A percentile compares a stretch with the other conserved stretches of the same genome.
phyloP scores from a whole-genome alignment of 495 filamentous ascomycete species.

The Neohortaea acidophila region DNA sequence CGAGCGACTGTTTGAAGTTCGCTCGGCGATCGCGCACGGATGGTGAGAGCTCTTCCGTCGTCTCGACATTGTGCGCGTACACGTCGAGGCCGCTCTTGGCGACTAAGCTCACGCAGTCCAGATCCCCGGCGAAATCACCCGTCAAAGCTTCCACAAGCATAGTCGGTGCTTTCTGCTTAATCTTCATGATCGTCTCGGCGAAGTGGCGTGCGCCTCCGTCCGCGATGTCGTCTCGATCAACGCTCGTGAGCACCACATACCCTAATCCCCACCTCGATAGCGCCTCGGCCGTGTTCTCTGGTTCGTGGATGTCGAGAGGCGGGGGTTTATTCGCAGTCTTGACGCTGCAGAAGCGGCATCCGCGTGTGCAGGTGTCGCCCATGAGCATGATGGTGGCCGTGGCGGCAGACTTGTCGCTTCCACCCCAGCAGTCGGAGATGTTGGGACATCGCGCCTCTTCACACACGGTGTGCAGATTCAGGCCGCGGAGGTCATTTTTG shows the following conservation, averaged over 20 bases:
- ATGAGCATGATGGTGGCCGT: constrained; percentile 99
- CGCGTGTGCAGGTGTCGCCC: constrained; percentile 95
- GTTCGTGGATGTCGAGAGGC: constrained; percentile 87
- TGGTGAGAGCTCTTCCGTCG: constrained; percentile 77
- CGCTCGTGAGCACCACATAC: constrained; percentile 85
- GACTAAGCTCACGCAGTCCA: constrained; percentile 68
- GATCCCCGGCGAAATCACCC: constrained; percentile 69
- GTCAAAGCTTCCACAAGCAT: constrained; percentile 94
- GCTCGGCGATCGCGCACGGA: constrained; percentile 80
- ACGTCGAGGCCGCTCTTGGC: constrained; percentile 83
- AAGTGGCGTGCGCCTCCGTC: constrained; percentile 86
- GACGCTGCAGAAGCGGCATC: constrained; percentile 91
- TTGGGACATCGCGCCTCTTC: constrained; percentile 96
- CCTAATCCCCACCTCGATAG: constrained; percentile 84
- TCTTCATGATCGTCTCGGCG: constrained; percentile 84
- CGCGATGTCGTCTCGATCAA: constrained; percentile 80
- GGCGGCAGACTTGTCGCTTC: constrained; percentile 67
- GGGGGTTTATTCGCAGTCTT: constrained; percentile 68
- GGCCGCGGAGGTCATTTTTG: constrained; percentile 77
- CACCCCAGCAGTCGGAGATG: constrained; percentile 96
- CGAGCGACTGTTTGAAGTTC: constrained; percentile 70
- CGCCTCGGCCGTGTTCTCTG: constrained; percentile 90
- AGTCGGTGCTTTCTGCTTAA: constrained; percentile 73
- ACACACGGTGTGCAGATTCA: constrained; percentile 88
- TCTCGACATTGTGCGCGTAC: constrained; percentile 95